Base-by-base conservation (phyloP, 352 stramenopile species). In the Globisporangium ultimum region DNA sequence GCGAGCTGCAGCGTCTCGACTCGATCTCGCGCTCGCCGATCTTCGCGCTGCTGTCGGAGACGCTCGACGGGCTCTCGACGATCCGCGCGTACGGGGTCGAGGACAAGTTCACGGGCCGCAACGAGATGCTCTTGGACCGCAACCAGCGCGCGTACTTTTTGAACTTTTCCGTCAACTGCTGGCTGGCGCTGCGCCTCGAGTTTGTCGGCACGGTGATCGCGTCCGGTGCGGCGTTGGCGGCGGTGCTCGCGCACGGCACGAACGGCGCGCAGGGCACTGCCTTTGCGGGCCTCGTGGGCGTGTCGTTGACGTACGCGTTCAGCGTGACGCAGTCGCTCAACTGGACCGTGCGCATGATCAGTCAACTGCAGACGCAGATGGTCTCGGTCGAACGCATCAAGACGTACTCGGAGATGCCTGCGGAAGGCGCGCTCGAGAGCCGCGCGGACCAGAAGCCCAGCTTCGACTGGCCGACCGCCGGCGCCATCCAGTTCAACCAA, bases 1-100 rank as follows among this genome's bases (percentile, higher is more conserved):
- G 83, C 11, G 96, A 98, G 60, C 70, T 99, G 7, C 97, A 99
- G 74, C 85, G 96, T 48, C 81, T 99, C 21, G 97, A 99, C 64
- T 96, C 90, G 2, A 84, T 98, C 57, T 88, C 71, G 53, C 78
- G 80, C 43, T 90, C 90, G 36, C 97, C 97, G n/a, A 91, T 99
- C 21, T 99, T 98, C 70, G 84, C 89, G 15, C 72, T 98, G 61
- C 70, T 99, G 20, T 90, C 89, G 0, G 96, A 99, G 73, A 98
- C 84, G 32, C 70, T 99, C 6, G 87, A 92, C 55, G 97, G 97
- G 32, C 79, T 99, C 17, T 64, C 91, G 2, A 98, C 92, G 3
- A 98, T 99, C 36, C 88, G 96, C 59, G 83, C 87, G 0, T 95
- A 85, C 55, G 67, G 56, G 24, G 77, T 71, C 4, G 77, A 85